Conservation (phyloP, 2,329 filamentous ascomycete species). For the Aspergillus terreus region DNA sequence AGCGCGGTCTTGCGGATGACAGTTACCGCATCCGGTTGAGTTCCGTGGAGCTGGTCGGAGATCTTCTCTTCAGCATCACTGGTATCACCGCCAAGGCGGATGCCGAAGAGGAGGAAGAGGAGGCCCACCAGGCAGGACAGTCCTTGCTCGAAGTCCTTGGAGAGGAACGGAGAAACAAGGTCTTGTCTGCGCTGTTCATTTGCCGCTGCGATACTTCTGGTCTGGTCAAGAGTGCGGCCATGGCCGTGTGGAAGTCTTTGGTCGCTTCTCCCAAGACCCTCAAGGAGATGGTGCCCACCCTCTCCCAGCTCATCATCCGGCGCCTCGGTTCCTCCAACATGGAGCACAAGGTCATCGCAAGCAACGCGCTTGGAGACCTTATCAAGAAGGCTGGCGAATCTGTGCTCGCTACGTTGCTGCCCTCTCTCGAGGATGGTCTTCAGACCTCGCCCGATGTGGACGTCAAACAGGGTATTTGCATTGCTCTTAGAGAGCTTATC, state of each 20-base stretch:
- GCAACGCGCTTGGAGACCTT: constrained; percentile 91
- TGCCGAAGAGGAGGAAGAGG: constrained; percentile 73
- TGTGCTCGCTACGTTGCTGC: constrained; percentile 80
- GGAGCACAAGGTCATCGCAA: constrained; percentile 98
- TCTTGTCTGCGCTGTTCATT: constrained; percentile 94
- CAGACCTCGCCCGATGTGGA: constrained; percentile 85
- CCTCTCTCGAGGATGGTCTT: constrained; percentile 87
- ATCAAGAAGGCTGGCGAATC: constrained; percentile 96
- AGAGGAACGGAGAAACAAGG: constrained; percentile 94
- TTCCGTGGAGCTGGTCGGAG: constrained; percentile 94
- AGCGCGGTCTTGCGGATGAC: constrained; percentile 94
- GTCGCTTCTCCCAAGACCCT: constrained; percentile 88
- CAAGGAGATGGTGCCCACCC: constrained; percentile 90
- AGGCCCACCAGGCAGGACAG: constrained; percentile 77
- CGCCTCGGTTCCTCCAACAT: constrained; percentile 92
- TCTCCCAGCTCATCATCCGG: constrained; percentile 91
- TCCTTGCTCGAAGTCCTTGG: constrained; percentile 93
- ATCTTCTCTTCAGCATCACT: constrained; percentile 94
- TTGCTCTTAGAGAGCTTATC: constrained; percentile 91
- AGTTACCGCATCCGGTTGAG: constrained; percentile 97
- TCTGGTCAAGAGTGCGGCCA: constrained; percentile 81
- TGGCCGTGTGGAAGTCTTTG: constrained; percentile 94
- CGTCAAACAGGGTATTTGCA: constrained; percentile 94
- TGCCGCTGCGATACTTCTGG: constrained; percentile 96
- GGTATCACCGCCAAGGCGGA: constrained; percentile 81